Base-by-base conservation (phyloP, 805 yeast genomes). In the Naumovozyma dairenensis region DNA sequence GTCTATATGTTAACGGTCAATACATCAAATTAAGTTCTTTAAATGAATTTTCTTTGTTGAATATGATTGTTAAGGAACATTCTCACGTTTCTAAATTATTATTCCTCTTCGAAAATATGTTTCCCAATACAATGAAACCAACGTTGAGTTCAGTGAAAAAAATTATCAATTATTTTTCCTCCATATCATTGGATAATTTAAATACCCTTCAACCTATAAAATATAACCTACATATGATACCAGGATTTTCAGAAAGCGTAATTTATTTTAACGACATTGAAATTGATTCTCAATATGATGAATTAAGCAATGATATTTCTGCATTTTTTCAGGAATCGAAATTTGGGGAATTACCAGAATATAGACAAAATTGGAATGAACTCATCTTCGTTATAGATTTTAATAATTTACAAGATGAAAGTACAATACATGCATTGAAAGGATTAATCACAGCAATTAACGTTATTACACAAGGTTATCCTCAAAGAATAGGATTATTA, bases 401-500 rank as follows among this genome's bases (percentile, higher is more conserved):
- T 15, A 60, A 76, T 2, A 40, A 37, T 12, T 25, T 53, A 13
- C 26, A 40, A 16, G 64, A 74, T 40, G 60, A 62, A 10, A 58
- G 46, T 19, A 42, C 45, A 1, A 30, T 35, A 21, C 44, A 62
- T 2, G 79, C 81, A 38, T 46, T 78, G 14, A 51, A 61, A 13
- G 71, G 69, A 2, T 53, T 77, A 19, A 56, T 69, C 14, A 62
- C 77, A 6, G 61, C 75, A 21, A 46, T 78, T 2, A 63, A 66
- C 17, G 55, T 71, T 2, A 60, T 75, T 2, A 47, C 67, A 9
- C 68, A 72, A 28, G 73, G 74, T 1, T 66, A 81, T 13, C 83
- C 95, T 0, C 80, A 86, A 43, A 80, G 87, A 54, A 50, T 89
- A 33, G 98, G 96, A 5, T 41, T 89, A 3, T 62, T 89, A n/a